Evolutionary conservation across 192 early-diverging fungal species (phyloP).

Genomic region (Entomortierella chlamydospora): DNA sequence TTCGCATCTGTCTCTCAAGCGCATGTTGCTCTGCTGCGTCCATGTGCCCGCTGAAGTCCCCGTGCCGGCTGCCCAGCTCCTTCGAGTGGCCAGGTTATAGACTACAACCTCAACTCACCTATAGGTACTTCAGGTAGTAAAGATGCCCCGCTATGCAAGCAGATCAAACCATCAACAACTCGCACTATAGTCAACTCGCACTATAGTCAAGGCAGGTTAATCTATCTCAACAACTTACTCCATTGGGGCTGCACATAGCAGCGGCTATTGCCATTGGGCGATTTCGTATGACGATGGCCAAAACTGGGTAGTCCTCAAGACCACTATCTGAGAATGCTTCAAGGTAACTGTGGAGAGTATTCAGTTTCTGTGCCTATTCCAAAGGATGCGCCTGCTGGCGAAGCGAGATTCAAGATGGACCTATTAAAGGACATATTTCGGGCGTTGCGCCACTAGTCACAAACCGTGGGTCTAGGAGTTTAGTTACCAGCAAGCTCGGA

Average conservation of each 20-base stretch:
- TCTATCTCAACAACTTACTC: constrained; percentile 62
- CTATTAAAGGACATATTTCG: constrained; percentile 35
- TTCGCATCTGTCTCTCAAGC: constrained; percentile 29
- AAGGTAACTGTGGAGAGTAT: constrained; percentile 16
- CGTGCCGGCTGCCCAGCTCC: constrained; percentile 51
- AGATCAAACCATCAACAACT: constrained; percentile 45
- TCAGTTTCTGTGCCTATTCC: constrained; percentile 49
- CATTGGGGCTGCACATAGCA: constrained; percentile 63
- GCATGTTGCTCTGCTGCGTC: constrained; percentile 55
- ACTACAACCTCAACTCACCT: constrained; percentile 59
- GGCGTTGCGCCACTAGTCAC: constrained; percentile 53
- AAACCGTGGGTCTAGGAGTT: constrained; percentile 49
- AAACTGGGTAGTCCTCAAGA: constrained; percentile 71
- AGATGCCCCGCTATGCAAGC: constrained; percentile 57
- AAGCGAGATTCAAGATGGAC: constrained; percentile 59
- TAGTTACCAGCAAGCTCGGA: constrained; percentile 49
- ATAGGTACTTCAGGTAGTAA: constrained; percentile 40
- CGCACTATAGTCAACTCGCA: constrained; percentile 52
- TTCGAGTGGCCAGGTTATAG: constrained; percentile 47
- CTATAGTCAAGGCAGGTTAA: constrained; percentile 60
- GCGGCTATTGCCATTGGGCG: constrained; percentile 79
- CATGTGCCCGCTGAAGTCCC: constrained; percentile 55
- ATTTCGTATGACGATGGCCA: constrained; percentile 70
- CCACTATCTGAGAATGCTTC: constrained; percentile 59
- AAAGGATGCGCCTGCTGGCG: constrained; percentile 34